These are phyloP conservation scores for Cystobasidium ongulense DNA, from an alignment of 768 basidiomycete genomes.

Conservation along the genomic window DNA sequence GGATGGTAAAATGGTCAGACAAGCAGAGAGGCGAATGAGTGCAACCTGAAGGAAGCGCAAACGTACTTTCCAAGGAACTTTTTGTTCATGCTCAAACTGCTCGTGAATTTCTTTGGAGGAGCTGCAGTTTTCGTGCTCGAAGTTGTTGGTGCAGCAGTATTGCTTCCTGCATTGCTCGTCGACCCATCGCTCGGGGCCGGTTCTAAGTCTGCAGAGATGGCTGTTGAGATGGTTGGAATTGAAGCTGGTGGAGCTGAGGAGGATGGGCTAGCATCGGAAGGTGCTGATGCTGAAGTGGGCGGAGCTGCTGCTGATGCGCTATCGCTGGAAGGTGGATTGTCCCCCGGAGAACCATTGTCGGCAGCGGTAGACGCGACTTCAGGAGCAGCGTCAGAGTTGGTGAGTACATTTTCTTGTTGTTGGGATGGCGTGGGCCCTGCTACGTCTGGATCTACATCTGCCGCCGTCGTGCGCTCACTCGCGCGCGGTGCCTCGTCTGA, in stretches of 20 bases:
- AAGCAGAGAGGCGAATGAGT: not conserved
- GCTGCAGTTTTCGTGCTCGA: slow-evolving; percentile 42
- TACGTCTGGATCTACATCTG: not conserved
- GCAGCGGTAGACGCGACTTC: not conserved
- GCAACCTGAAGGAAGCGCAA: not conserved
- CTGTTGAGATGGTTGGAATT: not conserved
- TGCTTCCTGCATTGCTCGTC: not conserved
- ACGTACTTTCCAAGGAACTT: slow-evolving; percentile 76
- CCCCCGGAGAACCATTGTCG: not conserved
- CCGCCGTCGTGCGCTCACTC: not conserved
- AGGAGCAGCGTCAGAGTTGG: not conserved
- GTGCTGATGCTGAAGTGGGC: not conserved
- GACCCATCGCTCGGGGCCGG: not conserved
- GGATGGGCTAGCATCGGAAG: not conserved
- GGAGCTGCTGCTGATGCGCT: not conserved
- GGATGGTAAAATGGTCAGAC: not conserved
- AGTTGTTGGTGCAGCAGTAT: slow-evolving; percentile 38
- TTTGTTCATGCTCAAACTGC: slow-evolving; percentile 86
- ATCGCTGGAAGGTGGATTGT: not conserved
- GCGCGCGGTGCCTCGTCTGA: not conserved
- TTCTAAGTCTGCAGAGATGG: not conserved
- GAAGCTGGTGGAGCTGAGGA: not conserved
- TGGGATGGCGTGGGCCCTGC: not conserved
- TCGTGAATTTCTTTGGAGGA: slow-evolving; percentile 68
- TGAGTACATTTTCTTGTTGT: not conserved